These are phyloP conservation scores for Scheffersomyces illinoinensis DNA, from an alignment of 1,139 yeast species.

Conservation along the genomic window DNA sequence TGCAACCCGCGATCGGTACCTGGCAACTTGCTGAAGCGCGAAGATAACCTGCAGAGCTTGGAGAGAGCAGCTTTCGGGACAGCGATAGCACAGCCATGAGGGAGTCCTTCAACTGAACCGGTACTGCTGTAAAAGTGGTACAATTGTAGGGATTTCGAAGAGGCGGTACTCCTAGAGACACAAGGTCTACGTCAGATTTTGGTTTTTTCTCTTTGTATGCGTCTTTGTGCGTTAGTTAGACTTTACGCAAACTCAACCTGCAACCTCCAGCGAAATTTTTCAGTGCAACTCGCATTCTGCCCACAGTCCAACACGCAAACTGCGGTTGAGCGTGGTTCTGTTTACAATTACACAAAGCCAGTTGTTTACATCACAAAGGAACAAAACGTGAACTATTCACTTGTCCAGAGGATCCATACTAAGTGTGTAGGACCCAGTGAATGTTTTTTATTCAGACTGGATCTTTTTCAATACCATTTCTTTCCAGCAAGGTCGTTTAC, in stretches of 20 bases:
- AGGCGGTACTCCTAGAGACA: too few relatives aligned
- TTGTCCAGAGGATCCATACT: not conserved
- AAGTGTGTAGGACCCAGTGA: not conserved
- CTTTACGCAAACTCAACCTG: not conserved
- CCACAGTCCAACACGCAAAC: not conserved
- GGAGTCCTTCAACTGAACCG: not conserved
- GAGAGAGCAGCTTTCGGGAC: not conserved
- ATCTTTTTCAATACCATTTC: not conserved
- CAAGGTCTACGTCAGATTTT: not conserved
- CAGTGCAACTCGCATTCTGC: not conserved
- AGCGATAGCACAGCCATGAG: not conserved
- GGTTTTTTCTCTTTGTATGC: too few relatives aligned
- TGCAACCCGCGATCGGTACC: not conserved
- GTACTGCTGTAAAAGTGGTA: too few relatives aligned
- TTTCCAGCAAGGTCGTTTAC: not conserved
- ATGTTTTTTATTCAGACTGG: not conserved
- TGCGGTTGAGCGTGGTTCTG: not conserved
- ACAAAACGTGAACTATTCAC: not conserved
- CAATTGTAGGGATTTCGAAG: too few relatives aligned
- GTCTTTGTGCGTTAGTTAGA: too few relatives aligned
- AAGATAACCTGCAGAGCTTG: not conserved
- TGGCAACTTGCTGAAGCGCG: not conserved
- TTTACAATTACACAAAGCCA: not conserved
- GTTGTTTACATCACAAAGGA: not conserved
- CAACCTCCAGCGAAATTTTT: not conserved